Evolutionary conservation across 176 grass and related monocot genomes (phyloP).

Genomic region (Carex cristatella): DNA sequence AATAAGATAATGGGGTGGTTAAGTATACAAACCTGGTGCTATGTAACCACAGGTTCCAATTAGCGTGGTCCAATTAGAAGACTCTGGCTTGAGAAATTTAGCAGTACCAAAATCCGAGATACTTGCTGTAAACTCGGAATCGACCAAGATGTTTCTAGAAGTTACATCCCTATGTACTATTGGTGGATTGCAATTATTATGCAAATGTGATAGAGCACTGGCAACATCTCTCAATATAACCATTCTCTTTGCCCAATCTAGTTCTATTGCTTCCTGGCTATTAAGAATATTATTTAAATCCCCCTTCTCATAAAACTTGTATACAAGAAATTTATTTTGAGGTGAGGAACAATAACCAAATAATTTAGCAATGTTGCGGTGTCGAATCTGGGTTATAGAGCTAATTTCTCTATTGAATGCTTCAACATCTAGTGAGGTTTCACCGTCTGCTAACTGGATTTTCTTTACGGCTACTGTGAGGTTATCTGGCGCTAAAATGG

Average conservation of each 20-base stretch:
- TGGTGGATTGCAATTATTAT: background rate
- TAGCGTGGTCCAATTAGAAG: too few relatives aligned
- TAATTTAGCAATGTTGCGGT: slow-evolving; percentile 21
- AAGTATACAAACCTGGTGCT: too few relatives aligned
- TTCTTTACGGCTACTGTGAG: slow-evolving; percentile 15
- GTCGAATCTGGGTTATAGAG: slow-evolving; percentile 12
- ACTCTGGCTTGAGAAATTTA: too few relatives aligned
- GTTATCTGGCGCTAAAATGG: background rate
- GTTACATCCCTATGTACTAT: too few relatives aligned
- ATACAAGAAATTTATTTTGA: slow-evolving; percentile 23
- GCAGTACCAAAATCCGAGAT: too few relatives aligned
- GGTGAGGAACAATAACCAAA: slow-evolving; percentile 22
- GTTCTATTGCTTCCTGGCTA: background rate
- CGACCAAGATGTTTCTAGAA: too few relatives aligned
- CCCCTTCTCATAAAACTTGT: slow-evolving; percentile 8
- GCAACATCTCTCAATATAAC: background rate
- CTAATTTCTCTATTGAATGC: slow-evolving; percentile 15
- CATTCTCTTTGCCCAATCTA: slow-evolving; percentile 22
- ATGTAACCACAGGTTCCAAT: too few relatives aligned
- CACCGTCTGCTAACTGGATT: background rate
- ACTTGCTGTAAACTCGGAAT: too few relatives aligned
- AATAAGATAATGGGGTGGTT: too few relatives aligned
- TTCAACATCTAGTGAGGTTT: background rate
- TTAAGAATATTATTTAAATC: background rate
- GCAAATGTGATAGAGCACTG: background rate